Evolutionary conservation across 73 alveolate genomes (phyloP).

Genomic region (Tetrahymena elliotti): DNA sequence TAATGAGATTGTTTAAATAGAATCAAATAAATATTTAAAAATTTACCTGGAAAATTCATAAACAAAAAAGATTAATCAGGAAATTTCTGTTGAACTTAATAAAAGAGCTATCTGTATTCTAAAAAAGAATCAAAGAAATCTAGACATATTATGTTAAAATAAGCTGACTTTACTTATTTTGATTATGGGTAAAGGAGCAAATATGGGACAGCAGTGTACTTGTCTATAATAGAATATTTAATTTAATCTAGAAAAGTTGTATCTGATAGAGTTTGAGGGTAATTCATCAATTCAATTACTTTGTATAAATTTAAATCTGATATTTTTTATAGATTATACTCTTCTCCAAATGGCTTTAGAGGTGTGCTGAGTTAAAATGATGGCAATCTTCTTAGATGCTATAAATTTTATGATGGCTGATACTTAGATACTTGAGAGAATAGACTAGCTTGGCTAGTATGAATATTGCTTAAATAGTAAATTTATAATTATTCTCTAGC

Average conservation of each 20-base stretch:
- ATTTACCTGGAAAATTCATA: not conserved
- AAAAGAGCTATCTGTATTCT: not conserved
- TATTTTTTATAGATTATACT: not conserved
- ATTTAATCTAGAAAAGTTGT: not conserved
- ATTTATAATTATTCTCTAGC: not conserved
- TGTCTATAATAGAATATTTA: not conserved
- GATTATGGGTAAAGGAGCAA: not conserved
- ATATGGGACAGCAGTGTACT: not conserved
- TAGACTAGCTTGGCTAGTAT: not conserved
- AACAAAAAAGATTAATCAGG: not conserved
- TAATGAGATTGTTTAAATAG: not conserved
- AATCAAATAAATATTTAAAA: no score
- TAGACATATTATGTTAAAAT: not conserved
- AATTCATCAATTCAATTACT: not conserved
- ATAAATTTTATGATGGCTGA: not conserved
- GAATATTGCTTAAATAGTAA: not conserved
- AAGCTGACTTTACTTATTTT: not conserved
- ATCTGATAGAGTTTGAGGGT: not conserved
- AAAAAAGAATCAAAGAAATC: not conserved
- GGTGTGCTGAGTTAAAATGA: not conserved
- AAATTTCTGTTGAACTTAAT: not conserved
- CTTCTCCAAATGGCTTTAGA: not conserved
- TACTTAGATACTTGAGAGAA: not conserved
- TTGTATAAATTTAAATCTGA: not conserved
- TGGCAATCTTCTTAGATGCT: not conserved